These are phyloP conservation scores for Corymbia citriodora DNA, from an alignment of 441 rosid genomes.

Conservation along the genomic window DNA sequence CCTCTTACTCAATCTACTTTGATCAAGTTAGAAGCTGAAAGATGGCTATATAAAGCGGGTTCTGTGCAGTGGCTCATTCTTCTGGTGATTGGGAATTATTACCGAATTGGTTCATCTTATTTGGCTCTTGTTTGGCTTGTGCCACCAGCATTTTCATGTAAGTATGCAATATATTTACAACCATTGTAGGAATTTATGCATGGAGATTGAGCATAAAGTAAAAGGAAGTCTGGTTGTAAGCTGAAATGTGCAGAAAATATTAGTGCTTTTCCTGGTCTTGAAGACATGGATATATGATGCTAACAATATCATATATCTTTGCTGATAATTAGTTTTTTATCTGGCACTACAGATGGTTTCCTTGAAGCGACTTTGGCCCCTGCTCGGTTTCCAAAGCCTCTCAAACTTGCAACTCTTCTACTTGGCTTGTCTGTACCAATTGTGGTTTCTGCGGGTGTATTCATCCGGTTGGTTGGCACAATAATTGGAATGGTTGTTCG, in stretches of 20 bases:
- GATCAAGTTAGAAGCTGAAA: conserved; percentile 84
- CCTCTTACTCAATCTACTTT: conserved; percentile 39
- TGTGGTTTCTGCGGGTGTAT: conserved; percentile 62
- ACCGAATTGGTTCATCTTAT: conserved; percentile 72
- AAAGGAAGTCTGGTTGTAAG: not conserved
- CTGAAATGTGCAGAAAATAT: not conserved
- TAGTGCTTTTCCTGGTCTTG: not conserved
- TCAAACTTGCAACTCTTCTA: conserved; percentile 83
- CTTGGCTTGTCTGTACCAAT: conserved; percentile 69
- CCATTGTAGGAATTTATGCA: not conserved
- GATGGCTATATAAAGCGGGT: conserved; percentile 93
- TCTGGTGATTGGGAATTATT: conserved; percentile 67
- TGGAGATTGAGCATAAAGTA: not conserved
- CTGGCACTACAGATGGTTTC: conserved; percentile 65
- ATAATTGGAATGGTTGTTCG: conserved; percentile 65
- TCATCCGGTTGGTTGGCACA: conserved; percentile 50
- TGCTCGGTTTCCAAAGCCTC: conserved; percentile 76
- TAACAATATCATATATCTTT: not conserved
- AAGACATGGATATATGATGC: not conserved
- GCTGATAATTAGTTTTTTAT: conserved; percentile 1
- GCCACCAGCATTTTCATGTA: conserved; percentile 96
- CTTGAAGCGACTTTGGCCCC: conserved; percentile 95
- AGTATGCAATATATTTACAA: conserved; percentile 23
- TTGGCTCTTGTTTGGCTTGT: conserved; percentile 84
- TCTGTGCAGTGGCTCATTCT: conserved; percentile 83